Conservation (phyloP, 148 eudicot genomes). For the Euryodendron excelsum region DNA sequence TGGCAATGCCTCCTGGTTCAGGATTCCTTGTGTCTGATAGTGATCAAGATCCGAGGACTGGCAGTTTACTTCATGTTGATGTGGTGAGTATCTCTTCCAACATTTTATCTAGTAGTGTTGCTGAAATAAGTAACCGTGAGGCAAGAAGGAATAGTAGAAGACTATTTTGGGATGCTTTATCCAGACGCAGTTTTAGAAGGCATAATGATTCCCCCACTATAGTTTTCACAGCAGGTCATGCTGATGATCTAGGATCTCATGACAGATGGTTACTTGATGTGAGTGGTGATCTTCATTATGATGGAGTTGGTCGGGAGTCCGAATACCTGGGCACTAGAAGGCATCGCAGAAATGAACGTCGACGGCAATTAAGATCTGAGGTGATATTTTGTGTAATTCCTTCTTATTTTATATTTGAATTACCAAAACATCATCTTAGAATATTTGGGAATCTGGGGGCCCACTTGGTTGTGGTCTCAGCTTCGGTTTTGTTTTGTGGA, state of each 20-base stretch:
- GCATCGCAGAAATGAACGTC: slow-evolving; percentile 30
- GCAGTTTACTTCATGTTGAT: slow-evolving; percentile 52
- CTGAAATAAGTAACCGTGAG: slow-evolving; percentile 55
- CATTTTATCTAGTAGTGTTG: slow-evolving; percentile 35
- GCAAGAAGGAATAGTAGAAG: slow-evolving; percentile 69
- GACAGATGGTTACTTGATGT: slow-evolving; percentile 47
- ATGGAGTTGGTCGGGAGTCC: slow-evolving; percentile 25
- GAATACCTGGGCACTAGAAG: slow-evolving; percentile 23
- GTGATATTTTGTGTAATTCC: slow-evolving; percentile 14
- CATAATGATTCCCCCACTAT: slow-evolving; percentile 49
- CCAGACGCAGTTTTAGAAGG: slow-evolving; percentile 65
- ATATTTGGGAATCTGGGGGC: background rate
- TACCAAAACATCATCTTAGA: background rate
- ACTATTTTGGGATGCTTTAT: slow-evolving; percentile 69
- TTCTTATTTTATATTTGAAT: background rate
- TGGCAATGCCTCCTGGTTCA: slow-evolving; percentile 22
- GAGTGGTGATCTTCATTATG: slow-evolving; percentile 32
- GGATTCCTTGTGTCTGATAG: slow-evolving; percentile 25
- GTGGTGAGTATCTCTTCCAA: slow-evolving; percentile 55
- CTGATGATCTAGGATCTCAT: slow-evolving; percentile 51
- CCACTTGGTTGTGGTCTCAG: no score
- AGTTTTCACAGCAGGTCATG: slow-evolving; percentile 52
- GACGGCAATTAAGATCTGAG: slow-evolving; percentile 39
- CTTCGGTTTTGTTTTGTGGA: no score
- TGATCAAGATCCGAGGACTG: slow-evolving; percentile 25